These are phyloP conservation scores for Elongisporangium undulatum DNA, from an alignment of 352 stramenopile genomes.

Conservation along the genomic window DNA sequence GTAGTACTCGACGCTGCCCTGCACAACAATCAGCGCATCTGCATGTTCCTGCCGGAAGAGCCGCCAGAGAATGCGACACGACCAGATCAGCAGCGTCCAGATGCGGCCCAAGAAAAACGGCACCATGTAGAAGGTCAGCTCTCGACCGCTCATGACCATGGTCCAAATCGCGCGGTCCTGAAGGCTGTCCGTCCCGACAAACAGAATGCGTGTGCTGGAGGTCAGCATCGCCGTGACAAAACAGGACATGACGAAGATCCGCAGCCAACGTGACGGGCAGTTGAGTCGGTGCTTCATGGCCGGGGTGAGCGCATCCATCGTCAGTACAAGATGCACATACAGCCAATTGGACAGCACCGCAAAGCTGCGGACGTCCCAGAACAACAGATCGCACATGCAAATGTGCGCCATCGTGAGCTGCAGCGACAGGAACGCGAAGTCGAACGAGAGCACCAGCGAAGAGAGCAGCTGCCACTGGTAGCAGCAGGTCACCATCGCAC, in stretches of 20 bases:
- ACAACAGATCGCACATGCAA: slow-evolving; percentile 23
- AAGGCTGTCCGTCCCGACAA: neutral
- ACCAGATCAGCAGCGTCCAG: slow-evolving; percentile 20
- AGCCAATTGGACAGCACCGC: slow-evolving; percentile 17
- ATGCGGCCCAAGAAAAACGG: slow-evolving; percentile 17
- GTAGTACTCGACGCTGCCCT: slow-evolving; percentile 16
- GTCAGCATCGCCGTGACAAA: neutral
- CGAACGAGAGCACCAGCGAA: slow-evolving; percentile 29
- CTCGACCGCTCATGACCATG: neutral
- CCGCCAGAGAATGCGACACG: slow-evolving; percentile 14
- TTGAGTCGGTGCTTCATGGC: neutral
- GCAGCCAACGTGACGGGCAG: neutral
- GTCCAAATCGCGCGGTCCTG: neutral
- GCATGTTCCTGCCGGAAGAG: slow-evolving; percentile 1
- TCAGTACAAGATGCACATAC: slow-evolving; percentile 27
- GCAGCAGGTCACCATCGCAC: neutral
- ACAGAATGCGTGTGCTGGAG: neutral
- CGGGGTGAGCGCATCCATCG: slow-evolving; percentile 15
- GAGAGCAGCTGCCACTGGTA: slow-evolving; percentile 22
- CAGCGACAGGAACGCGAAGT: slow-evolving; percentile 31
- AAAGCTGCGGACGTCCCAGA: slow-evolving; percentile 16
- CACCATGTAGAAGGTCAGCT: slow-evolving; percentile 9
- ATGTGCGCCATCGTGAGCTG: slow-evolving; percentile 24
- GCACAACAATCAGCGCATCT: slow-evolving; percentile 13
- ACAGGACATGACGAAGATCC: neutral